Evolutionary conservation across 2,329 filamentous ascomycete species (phyloP).

Genomic region (Ceratocystis diversiconidia): DNA sequence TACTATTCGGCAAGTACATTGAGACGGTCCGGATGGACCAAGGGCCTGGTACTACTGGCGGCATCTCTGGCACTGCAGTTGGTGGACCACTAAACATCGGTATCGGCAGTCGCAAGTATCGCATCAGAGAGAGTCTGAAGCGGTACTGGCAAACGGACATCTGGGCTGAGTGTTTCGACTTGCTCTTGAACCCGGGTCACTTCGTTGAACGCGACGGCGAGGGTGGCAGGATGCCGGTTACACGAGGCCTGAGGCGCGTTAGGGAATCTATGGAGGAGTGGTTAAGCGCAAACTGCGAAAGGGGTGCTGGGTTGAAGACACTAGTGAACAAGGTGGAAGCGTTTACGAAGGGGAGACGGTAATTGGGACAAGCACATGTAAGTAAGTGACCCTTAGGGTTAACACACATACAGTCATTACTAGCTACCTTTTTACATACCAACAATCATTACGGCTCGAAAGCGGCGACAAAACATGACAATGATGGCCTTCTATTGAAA

Average conservation of each 20-base stretch:
- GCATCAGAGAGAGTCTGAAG: slow-evolving; percentile 71
- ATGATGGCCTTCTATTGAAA: too few relatives aligned
- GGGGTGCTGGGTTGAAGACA: slow-evolving; percentile 58
- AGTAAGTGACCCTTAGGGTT: background rate
- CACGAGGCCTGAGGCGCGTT: slow-evolving; percentile 52
- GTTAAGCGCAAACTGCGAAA: slow-evolving; percentile 69
- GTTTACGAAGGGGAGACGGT: slow-evolving; percentile 27
- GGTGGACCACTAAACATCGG: slow-evolving; percentile 31
- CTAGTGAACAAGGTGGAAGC: slow-evolving; percentile 51
- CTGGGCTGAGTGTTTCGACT: slow-evolving; percentile 69
- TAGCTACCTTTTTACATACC: too few relatives aligned
- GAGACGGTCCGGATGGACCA: slow-evolving; percentile 51
- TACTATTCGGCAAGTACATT: slow-evolving; percentile 92
- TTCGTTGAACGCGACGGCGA: slow-evolving; percentile 40
- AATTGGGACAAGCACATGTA: background rate
- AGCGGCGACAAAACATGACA: too few relatives aligned
- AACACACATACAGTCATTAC: background rate
- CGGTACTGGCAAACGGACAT: slow-evolving; percentile 93
- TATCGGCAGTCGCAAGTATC: slow-evolving; percentile 54
- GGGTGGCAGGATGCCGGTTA: slow-evolving; percentile 53
- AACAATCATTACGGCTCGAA: too few relatives aligned
- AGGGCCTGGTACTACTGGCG: slow-evolving; percentile 36
- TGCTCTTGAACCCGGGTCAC: slow-evolving; percentile 68
- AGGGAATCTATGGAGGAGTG: slow-evolving; percentile 73
- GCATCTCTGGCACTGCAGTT: slow-evolving; percentile 34